Percentiles rank a stretch among this genome's conserved stretches.
phyloP scores from a whole-genome alignment of 1,284 basidiomycete genomes.

The Malassezia dermatis region DNA sequence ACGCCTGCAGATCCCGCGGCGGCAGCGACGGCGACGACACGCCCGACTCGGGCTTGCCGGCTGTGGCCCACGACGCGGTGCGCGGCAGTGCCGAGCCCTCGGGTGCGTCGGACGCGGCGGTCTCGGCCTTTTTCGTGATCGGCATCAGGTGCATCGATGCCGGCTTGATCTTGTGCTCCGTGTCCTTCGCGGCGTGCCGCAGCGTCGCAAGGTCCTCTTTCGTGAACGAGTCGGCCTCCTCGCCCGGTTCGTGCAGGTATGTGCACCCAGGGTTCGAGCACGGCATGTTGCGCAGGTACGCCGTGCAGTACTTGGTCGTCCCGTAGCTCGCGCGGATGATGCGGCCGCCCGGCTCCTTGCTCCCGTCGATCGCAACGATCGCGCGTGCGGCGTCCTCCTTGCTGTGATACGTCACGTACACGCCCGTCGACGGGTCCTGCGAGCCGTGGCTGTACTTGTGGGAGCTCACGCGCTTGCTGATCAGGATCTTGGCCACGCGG shows the following conservation, averaged over 20 bases:
- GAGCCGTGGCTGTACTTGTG: conserved; percentile 53
- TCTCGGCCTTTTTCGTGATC: conserved; percentile 22
- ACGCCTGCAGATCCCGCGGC: conserved; percentile 18
- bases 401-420: conserved; percentile 92
- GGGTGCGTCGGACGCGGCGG: neutral
- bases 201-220: conserved; percentile 46
- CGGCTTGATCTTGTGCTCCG: conserved; percentile 43
- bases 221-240: conserved; percentile 79
- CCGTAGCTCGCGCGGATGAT: conserved; percentile 79
- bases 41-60: neutral
- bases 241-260: conserved; percentile 94
- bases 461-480: conserved; percentile 75
- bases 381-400: conserved; percentile 89
- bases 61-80: conserved; percentile 41
- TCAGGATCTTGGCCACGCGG: conserved; percentile 88
- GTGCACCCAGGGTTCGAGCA: conserved; percentile 84
- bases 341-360: conserved; percentile 51
- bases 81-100: conserved; percentile 41
- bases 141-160: conserved; percentile 26
- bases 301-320: conserved; percentile 95
- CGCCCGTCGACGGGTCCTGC: conserved; percentile 65
- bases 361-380: conserved; percentile 84
- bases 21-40: neutral
- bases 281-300: conserved; percentile 73
- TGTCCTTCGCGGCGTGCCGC: conserved; percentile 45